Base-by-base conservation (phyloP, 345 rosid genomes). In the Anastatica hierochuntica region DNA sequence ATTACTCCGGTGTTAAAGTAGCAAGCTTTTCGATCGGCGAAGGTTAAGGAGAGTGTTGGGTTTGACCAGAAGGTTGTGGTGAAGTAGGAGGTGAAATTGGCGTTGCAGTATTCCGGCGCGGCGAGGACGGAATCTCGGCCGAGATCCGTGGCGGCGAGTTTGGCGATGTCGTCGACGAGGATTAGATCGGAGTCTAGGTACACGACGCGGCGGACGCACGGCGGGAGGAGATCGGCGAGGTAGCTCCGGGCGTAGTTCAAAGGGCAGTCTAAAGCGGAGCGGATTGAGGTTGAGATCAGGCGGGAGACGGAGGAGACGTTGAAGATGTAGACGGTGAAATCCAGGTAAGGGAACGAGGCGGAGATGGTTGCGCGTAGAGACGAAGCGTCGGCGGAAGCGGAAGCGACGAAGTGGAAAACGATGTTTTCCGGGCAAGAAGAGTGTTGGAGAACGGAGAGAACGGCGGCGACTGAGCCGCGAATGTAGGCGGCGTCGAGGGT, bases 391-490 rank as follows among this genome's bases (percentile, higher is more conserved):
- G 86, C 76, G 18, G 81, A 66, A 53, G 78, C 72, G 10, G 95
- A 79, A 57, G 88, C 76, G 29, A 86, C 81, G 65, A 90, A 90
- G 56, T 90, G 97, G 76, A 90, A 86, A 8, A 78, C 82, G 8
- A 77, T 69, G 73, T 77, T 84, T 33, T 90, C 84, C 1, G 96
- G 96, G 26, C 97, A 90, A 27, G 92, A 76, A n/a, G 97, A 77
- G 69, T 90, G 97, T 39, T 85, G 97, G 20, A 89, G 78, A 9
- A 83, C 84, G 1, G 97, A 89, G 53, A 85, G 82, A 53, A 86
- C 72, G 6, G 94, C 97, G 7, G 97, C 97, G 83, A 90, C 73
- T 44, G 96, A 86, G 29, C 97, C 97, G 0, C 98, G 95, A 69
- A 90, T 74, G 72, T 87, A 90, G 52, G 92, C 76, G 0, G 76